Evolutionary conservation across 208 protist genomes (phyloP).

Genomic region (Paratrypanosoma confusum): DNA sequence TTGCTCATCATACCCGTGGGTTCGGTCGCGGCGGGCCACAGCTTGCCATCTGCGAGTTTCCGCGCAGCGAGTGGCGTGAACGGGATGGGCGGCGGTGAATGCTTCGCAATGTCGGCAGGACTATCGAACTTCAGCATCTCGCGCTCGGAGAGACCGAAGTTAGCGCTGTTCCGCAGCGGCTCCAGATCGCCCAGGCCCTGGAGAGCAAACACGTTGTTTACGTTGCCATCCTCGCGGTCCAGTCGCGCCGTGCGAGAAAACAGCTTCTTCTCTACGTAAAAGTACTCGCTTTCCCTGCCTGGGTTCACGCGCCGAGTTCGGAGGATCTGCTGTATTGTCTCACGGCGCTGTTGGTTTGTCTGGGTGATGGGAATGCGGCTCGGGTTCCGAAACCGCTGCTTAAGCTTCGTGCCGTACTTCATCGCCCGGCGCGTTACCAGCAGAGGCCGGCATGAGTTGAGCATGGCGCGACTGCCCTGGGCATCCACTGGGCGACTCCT

Average conservation of each 20-base stretch:
- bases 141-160: conserved; percentile 71
- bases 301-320: conserved; percentile 25
- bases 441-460: conserved; percentile 8
- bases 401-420: conserved; percentile 60
- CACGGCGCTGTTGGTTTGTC: conserved; percentile 54
- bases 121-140: conserved; percentile 75
- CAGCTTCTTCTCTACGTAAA: conserved; percentile 68
- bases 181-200: conserved; percentile 84
- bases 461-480: conserved; percentile 12
- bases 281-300: conserved; percentile 39
- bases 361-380: conserved; percentile 54
- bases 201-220: conserved; percentile 77
- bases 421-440: conserved; percentile 27
- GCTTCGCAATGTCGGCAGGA: conserved; percentile 46
- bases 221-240: conserved; percentile 66
- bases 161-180: conserved; percentile 70
- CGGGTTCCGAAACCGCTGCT: conserved; percentile 69
- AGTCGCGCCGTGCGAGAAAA: conserved; percentile 68
- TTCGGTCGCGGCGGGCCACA: conserved; percentile 77
- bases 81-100: conserved; percentile 54
- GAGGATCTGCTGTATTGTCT: conserved; percentile 63
- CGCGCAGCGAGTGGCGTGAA: conserved; percentile 74
- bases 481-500: no score
- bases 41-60: conserved; percentile 72
- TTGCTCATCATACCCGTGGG: conserved; percentile 70